phyloP scores from a whole-genome alignment of 176 grass and related monocot species.

The Eremochloa ophiuroides region DNA sequence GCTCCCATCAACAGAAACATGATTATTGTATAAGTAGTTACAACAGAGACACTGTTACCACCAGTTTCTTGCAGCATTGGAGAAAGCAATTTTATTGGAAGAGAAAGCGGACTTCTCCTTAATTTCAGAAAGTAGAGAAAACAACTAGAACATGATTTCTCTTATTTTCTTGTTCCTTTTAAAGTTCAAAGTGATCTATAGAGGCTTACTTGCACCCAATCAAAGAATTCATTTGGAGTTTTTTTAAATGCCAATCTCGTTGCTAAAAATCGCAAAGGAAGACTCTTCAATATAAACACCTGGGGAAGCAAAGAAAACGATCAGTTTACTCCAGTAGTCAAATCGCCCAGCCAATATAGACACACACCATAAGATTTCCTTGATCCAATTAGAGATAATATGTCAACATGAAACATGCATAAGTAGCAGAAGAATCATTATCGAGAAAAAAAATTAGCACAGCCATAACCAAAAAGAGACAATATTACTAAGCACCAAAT shows the following conservation, averaged over 20 bases:
- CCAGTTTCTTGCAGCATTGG: neutral
- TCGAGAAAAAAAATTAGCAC: neutral
- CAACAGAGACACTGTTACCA: neutral
- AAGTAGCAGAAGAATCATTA: neutral
- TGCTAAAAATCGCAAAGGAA: slow-evolving; percentile 61
- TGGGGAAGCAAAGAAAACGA: slow-evolving; percentile 9
- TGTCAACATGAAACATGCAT: neutral
- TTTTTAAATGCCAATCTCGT: slow-evolving; percentile 58
- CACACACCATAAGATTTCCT: neutral
- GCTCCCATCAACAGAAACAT: neutral
- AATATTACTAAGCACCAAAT: neutral
- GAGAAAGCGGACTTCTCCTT: neutral
- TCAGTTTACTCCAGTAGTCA: neutral
- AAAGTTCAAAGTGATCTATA: neutral
- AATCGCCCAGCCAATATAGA: neutral
- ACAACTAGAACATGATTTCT: slow-evolving; percentile 6
- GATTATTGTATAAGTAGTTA: neutral
- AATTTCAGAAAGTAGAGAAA: neutral
- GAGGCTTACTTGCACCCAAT: slow-evolving; percentile 73
- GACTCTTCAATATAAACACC: slow-evolving; percentile 74
- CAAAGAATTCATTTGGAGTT: slow-evolving; percentile 48
- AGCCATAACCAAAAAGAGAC: neutral
- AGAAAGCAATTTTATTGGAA: neutral
- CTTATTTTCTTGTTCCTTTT: neutral
- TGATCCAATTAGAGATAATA: neutral